These are phyloP conservation scores for Lichtheimia hyalospora DNA, from an alignment of 371 early-diverging fungal genomes.

Conservation along the genomic window DNA sequence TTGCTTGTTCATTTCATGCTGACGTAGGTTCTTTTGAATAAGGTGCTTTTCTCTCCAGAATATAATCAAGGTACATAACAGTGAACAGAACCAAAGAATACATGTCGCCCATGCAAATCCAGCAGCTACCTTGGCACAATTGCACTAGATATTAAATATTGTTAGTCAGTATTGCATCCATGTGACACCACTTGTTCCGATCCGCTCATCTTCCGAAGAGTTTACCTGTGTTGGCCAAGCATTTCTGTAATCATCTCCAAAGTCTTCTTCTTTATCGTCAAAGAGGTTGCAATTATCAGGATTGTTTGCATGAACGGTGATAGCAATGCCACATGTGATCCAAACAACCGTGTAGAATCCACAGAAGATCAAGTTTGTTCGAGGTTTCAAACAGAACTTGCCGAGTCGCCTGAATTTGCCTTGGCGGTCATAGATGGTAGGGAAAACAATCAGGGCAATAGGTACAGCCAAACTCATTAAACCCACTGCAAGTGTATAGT, in stretches of 20 bases:
- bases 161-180: neutral
- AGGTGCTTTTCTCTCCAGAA: conserved; percentile 42
- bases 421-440: conserved; percentile 31
- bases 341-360: conserved; percentile 35
- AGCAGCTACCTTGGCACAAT: conserved; percentile 35
- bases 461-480: conserved; percentile 29
- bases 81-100: conserved; percentile 38
- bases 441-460: conserved; percentile 26
- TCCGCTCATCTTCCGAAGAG: neutral
- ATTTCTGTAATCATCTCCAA: conserved; percentile 17
- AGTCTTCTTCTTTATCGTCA: conserved; percentile 10
- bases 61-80: conserved; percentile 28
- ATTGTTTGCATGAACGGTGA: conserved; percentile 35
- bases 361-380: conserved; percentile 39
- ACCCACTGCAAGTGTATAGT: conserved; percentile 31
- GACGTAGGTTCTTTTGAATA: conserved; percentile 40
- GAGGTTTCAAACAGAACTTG: conserved; percentile 39
- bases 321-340: conserved; percentile 40
- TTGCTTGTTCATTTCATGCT: conserved; percentile 40
- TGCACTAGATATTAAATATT: conserved; percentile 26
- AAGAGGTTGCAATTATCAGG: conserved; percentile 26
- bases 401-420: conserved; percentile 30
- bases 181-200: neutral
- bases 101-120: conserved; percentile 50
- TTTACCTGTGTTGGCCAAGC: conserved; percentile 46